Evolutionary conservation across 2,329 filamentous ascomycete species (phyloP).

Genomic region (Pseudogymnoascus sp.): DNA sequence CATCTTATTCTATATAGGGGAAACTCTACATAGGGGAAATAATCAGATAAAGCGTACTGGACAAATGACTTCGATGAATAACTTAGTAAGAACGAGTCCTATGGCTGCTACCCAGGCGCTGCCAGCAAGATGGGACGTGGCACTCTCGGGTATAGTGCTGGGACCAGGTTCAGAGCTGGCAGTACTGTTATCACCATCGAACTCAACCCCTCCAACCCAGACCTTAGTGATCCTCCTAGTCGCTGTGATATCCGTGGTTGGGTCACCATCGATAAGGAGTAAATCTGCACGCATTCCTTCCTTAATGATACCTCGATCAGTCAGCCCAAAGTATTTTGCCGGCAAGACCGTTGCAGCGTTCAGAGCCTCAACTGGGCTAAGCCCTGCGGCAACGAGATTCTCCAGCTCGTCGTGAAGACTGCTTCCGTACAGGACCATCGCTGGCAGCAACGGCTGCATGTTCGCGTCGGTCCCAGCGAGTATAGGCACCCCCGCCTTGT

Average conservation of each 20-base stretch:
- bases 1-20: too few relatives aligned
- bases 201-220: constrained; percentile 24
- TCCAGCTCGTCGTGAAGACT: constrained; percentile 25
- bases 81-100: too few relatives aligned
- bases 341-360: constrained; percentile 22
- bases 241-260: constrained; percentile 24
- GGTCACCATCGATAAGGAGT: constrained; percentile 24
- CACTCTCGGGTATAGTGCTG: too few relatives aligned
- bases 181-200: too few relatives aligned
- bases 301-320: constrained; percentile 24
- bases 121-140: too few relatives aligned
- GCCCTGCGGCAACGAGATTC: constrained; percentile 22
- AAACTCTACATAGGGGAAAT: too few relatives aligned
- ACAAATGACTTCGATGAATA: too few relatives aligned
- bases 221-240: constrained; percentile 23
- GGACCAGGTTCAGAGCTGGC: too few relatives aligned
- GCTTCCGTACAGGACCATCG: constrained; percentile 10
- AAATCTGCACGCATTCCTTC: constrained; percentile 26
- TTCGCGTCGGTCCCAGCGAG: constrained; percentile 18
- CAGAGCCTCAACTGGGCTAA: constrained; percentile 24
- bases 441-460: not conserved
- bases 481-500: constrained; percentile 16
- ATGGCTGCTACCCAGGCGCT: too few relatives aligned
- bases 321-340: constrained; percentile 18
- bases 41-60: too few relatives aligned